Conservation (phyloP, 2,329 filamentous ascomycete genomes). For the Raffaelea ambrosiae region DNA sequence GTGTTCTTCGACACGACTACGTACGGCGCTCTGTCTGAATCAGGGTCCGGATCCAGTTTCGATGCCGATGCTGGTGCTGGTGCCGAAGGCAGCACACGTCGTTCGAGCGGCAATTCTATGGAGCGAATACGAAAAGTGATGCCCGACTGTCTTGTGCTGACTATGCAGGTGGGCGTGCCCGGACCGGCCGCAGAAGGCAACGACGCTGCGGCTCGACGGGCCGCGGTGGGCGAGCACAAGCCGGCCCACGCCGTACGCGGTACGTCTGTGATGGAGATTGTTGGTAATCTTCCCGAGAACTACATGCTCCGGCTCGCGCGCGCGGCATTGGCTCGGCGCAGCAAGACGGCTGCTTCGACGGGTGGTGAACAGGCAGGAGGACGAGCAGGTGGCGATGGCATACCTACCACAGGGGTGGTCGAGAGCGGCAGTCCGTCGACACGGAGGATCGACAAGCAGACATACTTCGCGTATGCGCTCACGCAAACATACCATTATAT, state of each 20-base stretch:
- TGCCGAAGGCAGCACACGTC: not conserved
- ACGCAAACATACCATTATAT: slow-evolving; percentile 2
- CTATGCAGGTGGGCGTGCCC: not conserved
- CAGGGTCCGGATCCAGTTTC: not conserved
- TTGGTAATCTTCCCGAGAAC: not conserved
- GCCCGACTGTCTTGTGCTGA: not conserved
- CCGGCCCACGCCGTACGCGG: not conserved
- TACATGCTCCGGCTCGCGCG: not conserved
- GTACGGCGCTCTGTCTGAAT: not conserved
- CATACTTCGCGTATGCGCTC: not conserved
- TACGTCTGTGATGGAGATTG: not conserved
- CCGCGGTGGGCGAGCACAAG: not conserved
- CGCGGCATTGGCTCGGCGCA: not conserved
- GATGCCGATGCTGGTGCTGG: no score
- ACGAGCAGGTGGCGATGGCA: no score
- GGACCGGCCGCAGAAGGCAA: not conserved
- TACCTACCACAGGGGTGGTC: not conserved
- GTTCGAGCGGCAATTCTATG: not conserved
- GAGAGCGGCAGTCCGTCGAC: not conserved
- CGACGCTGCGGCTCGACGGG: not conserved
- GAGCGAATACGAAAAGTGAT: not conserved
- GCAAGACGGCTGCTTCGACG: not conserved
- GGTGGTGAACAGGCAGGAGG: no score
- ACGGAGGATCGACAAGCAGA: not conserved
- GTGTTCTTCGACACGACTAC: not conserved